Evolutionary conservation across 2,329 filamentous ascomycete genomes (phyloP).

Genomic region (Pestalotiopsis sp.): DNA sequence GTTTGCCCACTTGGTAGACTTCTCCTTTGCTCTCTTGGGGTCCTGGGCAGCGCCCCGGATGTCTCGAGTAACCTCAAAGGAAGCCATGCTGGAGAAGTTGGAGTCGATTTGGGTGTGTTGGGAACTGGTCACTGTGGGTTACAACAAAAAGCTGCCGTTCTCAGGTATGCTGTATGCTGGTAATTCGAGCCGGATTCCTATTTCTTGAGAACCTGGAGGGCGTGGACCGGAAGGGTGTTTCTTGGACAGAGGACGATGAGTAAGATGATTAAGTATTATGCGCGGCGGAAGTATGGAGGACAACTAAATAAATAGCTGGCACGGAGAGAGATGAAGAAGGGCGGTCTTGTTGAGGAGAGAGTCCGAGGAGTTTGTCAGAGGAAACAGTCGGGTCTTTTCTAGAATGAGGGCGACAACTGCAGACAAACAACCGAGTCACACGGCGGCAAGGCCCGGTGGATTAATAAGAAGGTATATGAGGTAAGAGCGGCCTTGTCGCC

Average conservation of each 20-base stretch:
- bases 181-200: not conserved
- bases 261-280: conserved; percentile 2
- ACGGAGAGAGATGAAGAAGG: conserved; percentile 6
- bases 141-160: conserved; percentile 9
- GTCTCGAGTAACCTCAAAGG: conserved; percentile 38
- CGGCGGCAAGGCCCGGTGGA: not conserved
- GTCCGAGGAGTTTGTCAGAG: not conserved
- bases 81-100: conserved; percentile 23
- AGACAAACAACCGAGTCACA: conserved; percentile 10
- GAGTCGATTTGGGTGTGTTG: not conserved
- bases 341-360: not conserved
- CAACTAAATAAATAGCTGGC: conserved; percentile 11
- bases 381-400: conserved; percentile 10
- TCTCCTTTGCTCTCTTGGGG: conserved; percentile 47
- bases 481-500: conserved; percentile 6
- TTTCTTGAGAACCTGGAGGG: not conserved
- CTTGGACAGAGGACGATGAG: not conserved
- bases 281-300: not conserved
- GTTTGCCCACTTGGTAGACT: conserved; percentile 42
- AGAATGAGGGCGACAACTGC: conserved; percentile 3
- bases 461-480: conserved; percentile 6
- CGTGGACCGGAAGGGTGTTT: conserved; percentile 7
- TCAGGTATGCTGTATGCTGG: conserved; percentile 7
- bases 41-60: conserved; percentile 45
- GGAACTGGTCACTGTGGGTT: not conserved